Evolutionary conservation across 2,329 filamentous ascomycete genomes (phyloP), one percentile per base, ranked within the genome.

Genomic region (Eutypella sp.): DNA sequence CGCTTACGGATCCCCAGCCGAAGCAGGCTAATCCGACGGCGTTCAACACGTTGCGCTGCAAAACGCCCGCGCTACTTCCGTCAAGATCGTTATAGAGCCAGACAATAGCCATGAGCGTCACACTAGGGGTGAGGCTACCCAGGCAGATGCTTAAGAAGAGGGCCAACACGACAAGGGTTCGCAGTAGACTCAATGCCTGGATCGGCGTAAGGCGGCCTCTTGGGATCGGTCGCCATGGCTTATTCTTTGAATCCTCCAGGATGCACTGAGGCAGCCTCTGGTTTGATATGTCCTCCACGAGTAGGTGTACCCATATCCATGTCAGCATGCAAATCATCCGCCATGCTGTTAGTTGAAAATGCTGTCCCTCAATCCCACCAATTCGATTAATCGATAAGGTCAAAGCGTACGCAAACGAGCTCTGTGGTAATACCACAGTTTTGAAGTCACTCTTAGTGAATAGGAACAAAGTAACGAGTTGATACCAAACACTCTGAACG

Each of bases 371-470:
- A n/a, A n/a, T n/a, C n/a, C n/a, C n/a, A n/a, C n/a, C n/a, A n/a
- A n/a, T n/a, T n/a, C n/a, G n/a, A n/a, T n/a, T n/a, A n/a, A n/a
- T n/a, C n/a, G n/a, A n/a, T n/a, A n/a, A n/a, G n/a, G n/a, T n/a
- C n/a, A n/a, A n/a, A n/a, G n/a, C n/a, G n/a, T n/a, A n/a, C n/a
- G 40, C 58, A 38, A 66, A 65, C 8, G 59, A 46, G 31, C 47
- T 59, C 16, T 66, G 63, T 2, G 62, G 64, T 0, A 57, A 15
- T 11, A 65, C 51, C 16, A 65, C 57, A 8, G 62, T 65, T 25
- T 62, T 61, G 56, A 63, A 59, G 29, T 66, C 60, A 42, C 59
- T 61, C 41, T 57, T 63, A 1, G 62, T 65, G 22, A 65, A 65
- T 1, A 62, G 54, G 22, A 54, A 60, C 1, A 57, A 42, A 0